Evolutionary conservation across 2,329 filamentous ascomycete species (phyloP), one percentile per base, ranked within the genome.

Genomic region (Colletotrichum eremochloae): DNA sequence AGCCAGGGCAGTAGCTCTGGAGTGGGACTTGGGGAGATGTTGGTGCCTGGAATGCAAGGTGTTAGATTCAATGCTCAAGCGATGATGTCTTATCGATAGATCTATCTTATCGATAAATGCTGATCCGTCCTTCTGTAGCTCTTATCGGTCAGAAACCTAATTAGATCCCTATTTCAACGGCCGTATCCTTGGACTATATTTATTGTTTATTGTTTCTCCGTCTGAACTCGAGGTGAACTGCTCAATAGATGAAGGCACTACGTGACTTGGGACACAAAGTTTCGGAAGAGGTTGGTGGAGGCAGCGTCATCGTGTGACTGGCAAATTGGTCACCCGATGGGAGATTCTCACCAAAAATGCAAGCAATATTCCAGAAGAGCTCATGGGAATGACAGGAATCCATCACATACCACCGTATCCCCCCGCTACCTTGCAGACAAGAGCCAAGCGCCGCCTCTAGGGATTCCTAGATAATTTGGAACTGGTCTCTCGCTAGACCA

Each of bases 1-100:
- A 67, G 63, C 53, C 65, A 68, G 69, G 65, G 52, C 62, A 29
- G 57, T 52, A 71, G 65, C 52, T 70, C 58, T n/a, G 36, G 11
- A 56, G 63, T 67, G 63, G 62, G 50, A 56, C 68, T 33, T 61
- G 50, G 20, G 40, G 24, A 58, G 14, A 42, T 18, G 1, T 38
- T 11, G 1, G 1, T 65, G 70, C 70, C 70, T 72, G 60, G 29
- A 1, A 9, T 1, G 3, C 38, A 31, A 68, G 69, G 64, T 60
- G 55, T 0, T 2, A 20, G 0, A 1, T 2, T 2, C 1, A 14
- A 53, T 24, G 14, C 42, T 62, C 15, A n/a, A 46, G 44, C 42
- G 46, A 29, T 40, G 14, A 4, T 33, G 5, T 3, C 56, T 63
- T 63, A 53, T 63, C 57, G 58, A 29, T 46, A 33, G 0, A 1